Evolutionary conservation across 2,329 filamentous ascomycete genomes (phyloP), one percentile per base, ranked within the genome.

Genomic region (Exophiala viscosa): DNA sequence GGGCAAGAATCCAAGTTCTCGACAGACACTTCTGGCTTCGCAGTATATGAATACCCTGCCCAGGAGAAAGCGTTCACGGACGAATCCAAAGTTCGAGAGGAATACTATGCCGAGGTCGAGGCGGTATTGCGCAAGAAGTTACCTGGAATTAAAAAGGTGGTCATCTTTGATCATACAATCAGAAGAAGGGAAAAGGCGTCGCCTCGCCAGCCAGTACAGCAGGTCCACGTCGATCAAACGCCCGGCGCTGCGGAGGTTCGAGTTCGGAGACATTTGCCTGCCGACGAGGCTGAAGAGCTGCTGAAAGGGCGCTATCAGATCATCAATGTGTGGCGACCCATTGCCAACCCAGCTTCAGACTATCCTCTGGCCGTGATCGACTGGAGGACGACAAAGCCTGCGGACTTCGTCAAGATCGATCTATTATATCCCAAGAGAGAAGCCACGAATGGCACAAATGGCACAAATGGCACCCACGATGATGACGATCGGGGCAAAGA

Each of bases 121-220:
- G 65, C 69, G 0, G 67, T 87, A 1, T 70, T 87, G 2, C 73
- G 75, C 10, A 67, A 74, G 23, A 78, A 79, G 40, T 71, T 86
- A 0, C 72, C 76, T 0, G 78, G 75, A 0, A 71, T 84, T 47
- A 79, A 78, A 48, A 82, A 82, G 55, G 76, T 88, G 9, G 76
- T 83, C 54, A 84, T 88, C 53, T 88, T 88, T 65, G 85, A 88
- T 67, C 85, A 88, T 66, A 88, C 85, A 0, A 84, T 88, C 60
- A 78, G 85, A 1, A 72, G 79, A 5, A 71, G 78, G 15, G 67
- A 73, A 1, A 77, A 79, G n/a, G 66, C 71, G 1, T 73, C 82
- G 0, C 75, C 82, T 0, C 76, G 85, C 5, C 79, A 81, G 57
- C 86, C 86, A 0, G 84, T 88, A 0, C 81, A 86, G 65, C 80